Base-by-base conservation (phyloP, 805 yeast genomes). In the Lipomyces spencermartinsiae region DNA sequence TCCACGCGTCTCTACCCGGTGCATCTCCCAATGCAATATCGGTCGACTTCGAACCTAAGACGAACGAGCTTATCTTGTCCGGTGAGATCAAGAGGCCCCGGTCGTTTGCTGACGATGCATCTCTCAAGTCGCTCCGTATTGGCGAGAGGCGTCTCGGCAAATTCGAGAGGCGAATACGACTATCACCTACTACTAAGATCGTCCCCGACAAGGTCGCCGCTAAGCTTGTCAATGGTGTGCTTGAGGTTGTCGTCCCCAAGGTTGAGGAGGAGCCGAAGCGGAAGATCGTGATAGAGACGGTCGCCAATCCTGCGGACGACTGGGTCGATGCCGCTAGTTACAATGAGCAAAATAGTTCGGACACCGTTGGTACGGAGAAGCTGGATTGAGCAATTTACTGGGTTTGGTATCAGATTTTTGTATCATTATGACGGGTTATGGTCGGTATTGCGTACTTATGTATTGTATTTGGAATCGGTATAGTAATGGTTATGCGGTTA, bases 1-100 rank as follows among this genome's bases (percentile, higher is more conserved):
- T 84, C 49, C 80, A 80, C 49, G 78, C 83, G 3, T 80, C 86
- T 0, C 76, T 84, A 62, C 85, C 87, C 9, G 87, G 87, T 63
- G 85, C 84, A 22, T 73, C 77, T 57, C 57, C 68, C 19, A 34
- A n/a, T 34, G 49, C 63, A 14, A 84, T 25, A 78, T 83, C 71
- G 14, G 74, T 84, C 63, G 86, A 84, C 74, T 85, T 80, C 76
- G 80, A 84, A 74, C 79, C 82, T 67, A 82, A 82, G 54, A 76
- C 78, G 25, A 82, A 83, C 63, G 81, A 82, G 69, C 75, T 85
- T 63, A 73, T 78, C 14, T 74, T 85, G 43, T 76, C 81, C 60
- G 88, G 88, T 64, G 83, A 80, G 62, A 39, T 61, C 51, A 49
- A 22, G 46, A 63, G 71, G 12, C 65, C 67, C 25, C 34, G 37